Evolutionary conservation across 371 early-diverging fungal species (phyloP).

Genomic region (Rhizopus delemar): DNA sequence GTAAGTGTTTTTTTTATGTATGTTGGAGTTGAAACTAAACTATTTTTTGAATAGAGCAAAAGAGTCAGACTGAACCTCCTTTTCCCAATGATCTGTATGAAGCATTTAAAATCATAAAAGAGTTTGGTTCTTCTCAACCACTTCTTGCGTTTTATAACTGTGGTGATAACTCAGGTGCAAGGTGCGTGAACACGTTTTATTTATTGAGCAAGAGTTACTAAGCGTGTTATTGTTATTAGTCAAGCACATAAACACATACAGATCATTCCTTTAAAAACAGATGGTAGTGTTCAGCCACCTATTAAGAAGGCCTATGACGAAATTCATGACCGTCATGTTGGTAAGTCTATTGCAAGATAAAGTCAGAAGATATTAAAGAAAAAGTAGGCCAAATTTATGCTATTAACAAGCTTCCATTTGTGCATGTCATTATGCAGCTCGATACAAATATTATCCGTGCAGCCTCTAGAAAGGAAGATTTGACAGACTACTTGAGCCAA

Average conservation of each 20-base stretch:
- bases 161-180: slow-evolving; percentile 70
- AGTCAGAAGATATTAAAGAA: background rate
- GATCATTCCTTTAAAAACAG: slow-evolving; percentile 54
- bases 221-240: slow-evolving; percentile 16
- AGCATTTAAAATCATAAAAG: slow-evolving; percentile 52
- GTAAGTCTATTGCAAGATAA: slow-evolving; percentile 20
- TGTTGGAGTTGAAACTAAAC: background rate
- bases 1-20: slow-evolving; percentile 31
- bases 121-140: slow-evolving; percentile 36
- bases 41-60: slow-evolving; percentile 1
- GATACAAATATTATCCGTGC: slow-evolving; percentile 35
- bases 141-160: slow-evolving; percentile 75
- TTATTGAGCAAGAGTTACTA: background rate
- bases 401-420: slow-evolving; percentile 42
- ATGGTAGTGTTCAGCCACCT: slow-evolving; percentile 49
- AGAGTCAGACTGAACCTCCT: slow-evolving; percentile 63
- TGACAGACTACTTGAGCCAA: slow-evolving; percentile 47
- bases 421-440: slow-evolving; percentile 47
- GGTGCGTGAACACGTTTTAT: slow-evolving; percentile 31
- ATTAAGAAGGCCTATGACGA: slow-evolving; percentile 47
- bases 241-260: slow-evolving; percentile 79
- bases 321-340: slow-evolving; percentile 46
- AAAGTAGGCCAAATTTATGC: slow-evolving; percentile 47
- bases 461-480: slow-evolving; percentile 21
- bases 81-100: slow-evolving; percentile 61